Evolutionary conservation across 371 early-diverging fungal species (phyloP), one percentile per base, ranked within the genome.

Genomic region (Blakeslea trispora): DNA sequence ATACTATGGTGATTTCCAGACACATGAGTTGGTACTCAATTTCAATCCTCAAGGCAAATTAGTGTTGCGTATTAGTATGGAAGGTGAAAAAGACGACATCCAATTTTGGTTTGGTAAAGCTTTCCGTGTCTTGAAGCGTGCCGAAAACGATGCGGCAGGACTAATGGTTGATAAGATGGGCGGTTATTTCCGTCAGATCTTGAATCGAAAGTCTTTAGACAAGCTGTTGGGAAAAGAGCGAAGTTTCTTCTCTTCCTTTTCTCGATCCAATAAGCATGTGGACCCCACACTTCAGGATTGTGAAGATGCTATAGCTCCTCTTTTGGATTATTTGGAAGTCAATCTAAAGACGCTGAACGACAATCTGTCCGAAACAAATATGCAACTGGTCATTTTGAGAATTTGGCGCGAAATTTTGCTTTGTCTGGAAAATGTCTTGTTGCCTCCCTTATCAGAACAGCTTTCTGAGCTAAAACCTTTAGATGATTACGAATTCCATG

Each of bases 81-180:
- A 93, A 53, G 92, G 92, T 34, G 96, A 94, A 74, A 87, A 88
- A 41, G 94, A 94, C 43, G 96, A 95, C 58, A 86, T 91, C 11
- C 94, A 93, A 64, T 96, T 94, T 66, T 94, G 92, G 87, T 94
- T 95, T 64, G 88, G 93, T 47, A 83, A 86, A 55, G 83, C 90
- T 15, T 89, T 91, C 79, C 81, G 91, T 40, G 80, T 79, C 14
- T 59, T 92, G n/a, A 85, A 86, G 61, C 80, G 89, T 45, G 83
- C 91, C 42, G 84, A 87, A 51, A 80, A 82, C 10, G 90, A 90
- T 58, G 82, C 90, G 56, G 81, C 84, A 37, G 81, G 86, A 45
- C 75, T 80, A 34, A 83, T 91, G 63, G 87, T 90, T 1, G 90
- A 91, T 59, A 79, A 78, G 74, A 85, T 86, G 65, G 69, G 84